phyloP scores from a whole-genome alignment of 352 stramenopile genomes.

The Phytophthora tubulina region DNA sequence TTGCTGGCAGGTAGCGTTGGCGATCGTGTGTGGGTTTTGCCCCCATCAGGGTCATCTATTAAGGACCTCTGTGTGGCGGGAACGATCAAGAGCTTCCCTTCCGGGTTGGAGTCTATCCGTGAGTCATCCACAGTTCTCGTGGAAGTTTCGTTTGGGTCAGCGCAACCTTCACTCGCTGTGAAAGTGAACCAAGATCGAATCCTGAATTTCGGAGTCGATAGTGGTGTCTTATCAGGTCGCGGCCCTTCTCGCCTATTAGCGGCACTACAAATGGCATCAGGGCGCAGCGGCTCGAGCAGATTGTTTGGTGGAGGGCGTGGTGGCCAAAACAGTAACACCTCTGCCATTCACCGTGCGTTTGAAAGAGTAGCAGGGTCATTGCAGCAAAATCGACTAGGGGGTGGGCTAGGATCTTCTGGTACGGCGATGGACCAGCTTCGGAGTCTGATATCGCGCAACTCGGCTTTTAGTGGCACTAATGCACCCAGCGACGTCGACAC shows the following conservation, averaged over 20 bases:
- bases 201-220: conserved; percentile 61
- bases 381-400: conserved; percentile 37
- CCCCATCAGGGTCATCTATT: conserved; percentile 34
- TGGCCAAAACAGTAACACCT: conserved; percentile 32
- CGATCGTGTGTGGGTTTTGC: conserved; percentile 73
- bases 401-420: conserved; percentile 29
- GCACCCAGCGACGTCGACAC: conserved; percentile 21
- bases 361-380: conserved; percentile 54
- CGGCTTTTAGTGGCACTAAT: conserved; percentile 23
- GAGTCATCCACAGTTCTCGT: conserved; percentile 59
- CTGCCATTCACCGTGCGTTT: conserved; percentile 53
- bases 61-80: conserved; percentile 63
- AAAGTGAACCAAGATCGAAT: conserved; percentile 72
- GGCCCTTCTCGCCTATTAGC: conserved; percentile 66
- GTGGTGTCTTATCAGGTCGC: conserved; percentile 25
- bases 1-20: conserved; percentile 59
- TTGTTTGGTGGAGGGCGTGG: conserved; percentile 28
- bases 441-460: conserved; percentile 57
- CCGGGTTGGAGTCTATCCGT: conserved; percentile 58
- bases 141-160: conserved; percentile 60
- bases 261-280: conserved; percentile 59
- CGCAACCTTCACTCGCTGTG: conserved; percentile 42
- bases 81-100: conserved; percentile 71
- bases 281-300: conserved; percentile 34
- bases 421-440: conserved; percentile 65